Evolutionary conservation across 495 filamentous ascomycete species (phyloP), one percentile per base, ranked within the genome.

Genomic region (Sordaria brevicollis): DNA sequence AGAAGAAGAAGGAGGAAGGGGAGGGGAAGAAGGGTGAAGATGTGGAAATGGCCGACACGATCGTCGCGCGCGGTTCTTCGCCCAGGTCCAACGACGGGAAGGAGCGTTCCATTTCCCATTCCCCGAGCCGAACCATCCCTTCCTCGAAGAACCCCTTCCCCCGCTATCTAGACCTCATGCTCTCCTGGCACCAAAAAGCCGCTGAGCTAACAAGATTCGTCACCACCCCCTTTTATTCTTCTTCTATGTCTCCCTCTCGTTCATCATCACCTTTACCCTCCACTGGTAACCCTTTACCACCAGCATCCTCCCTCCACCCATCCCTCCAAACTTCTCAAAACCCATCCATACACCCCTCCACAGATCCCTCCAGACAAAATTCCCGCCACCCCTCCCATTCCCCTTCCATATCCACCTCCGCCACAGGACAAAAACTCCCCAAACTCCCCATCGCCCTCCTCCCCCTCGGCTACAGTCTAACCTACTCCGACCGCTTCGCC

Each of bases 401-500:
- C 1, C 49, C 49, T 6, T 31, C 49, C 15, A 38, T 38, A 21
- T 11, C 21, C 3, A 1, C 19, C 5, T n/a, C n/a, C 10, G 5
- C 36, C 35, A 4, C 21, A 68, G 35, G 29, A 37, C 38, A 43
- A 34, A 38, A 31, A 17, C 34, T 39, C 31, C 43, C 65, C 68
- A 66, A 33, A 4, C 71, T 84, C 0, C 93, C 92, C 0, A 82
- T 96, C n/a, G 88, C 92, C 4, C 78, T 97, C 7, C 79, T 96
- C 1, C 87, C 91, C 0, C 66, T 72, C 3, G 87, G 89, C 17
- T 97, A 90, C 77, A 88, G 91, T 70, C 87, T 98, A 15, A 91
- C 89, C 2, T 87, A 87, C 1, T 89, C 90, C 6, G 92, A 97
- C 75, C 79, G 83, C 36, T 94, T 90, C 73, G 90, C 93, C 0